These are phyloP conservation scores for Wickerhamomyces sp. DNA, from an alignment of 1,139 yeast genomes.

Conservation along the genomic window DNA sequence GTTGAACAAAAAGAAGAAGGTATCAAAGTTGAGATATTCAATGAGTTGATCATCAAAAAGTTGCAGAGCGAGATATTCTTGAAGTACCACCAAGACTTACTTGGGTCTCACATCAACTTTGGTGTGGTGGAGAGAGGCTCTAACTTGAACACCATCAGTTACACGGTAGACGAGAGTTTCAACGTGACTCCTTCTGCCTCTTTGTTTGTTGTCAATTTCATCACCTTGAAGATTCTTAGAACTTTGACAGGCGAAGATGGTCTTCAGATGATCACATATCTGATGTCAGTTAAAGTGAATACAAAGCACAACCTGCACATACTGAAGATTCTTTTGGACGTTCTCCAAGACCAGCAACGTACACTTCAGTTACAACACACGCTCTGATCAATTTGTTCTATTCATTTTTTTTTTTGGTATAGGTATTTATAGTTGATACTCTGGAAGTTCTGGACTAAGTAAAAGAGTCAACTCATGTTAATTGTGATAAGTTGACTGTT, in stretches of 20 bases:
- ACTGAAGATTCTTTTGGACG: conserved; percentile 17
- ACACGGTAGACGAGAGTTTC: conserved; percentile 16
- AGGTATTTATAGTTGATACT: too few relatives aligned
- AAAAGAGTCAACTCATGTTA: too few relatives aligned
- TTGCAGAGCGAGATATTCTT: conserved; percentile 17
- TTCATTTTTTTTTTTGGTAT: too few relatives aligned
- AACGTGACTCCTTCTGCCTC: conserved; percentile 13
- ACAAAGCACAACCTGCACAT: conserved; percentile 18
- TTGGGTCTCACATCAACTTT: conserved; percentile 18
- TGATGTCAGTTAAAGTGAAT: conserved; percentile 17
- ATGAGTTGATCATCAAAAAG: conserved; percentile 17
- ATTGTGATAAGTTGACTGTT: too few relatives aligned
- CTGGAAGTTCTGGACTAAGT: too few relatives aligned
- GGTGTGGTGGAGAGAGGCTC: conserved; percentile 18
- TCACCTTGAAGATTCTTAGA: conserved; percentile 16
- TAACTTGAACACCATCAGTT: conserved; percentile 15
- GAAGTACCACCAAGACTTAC: conserved; percentile 16
- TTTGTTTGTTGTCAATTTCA: conserved; percentile 16
- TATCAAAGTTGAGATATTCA: conserved; percentile 16
- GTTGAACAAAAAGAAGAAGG: conserved; percentile 20
- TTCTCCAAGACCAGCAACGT: conserved; percentile 3
- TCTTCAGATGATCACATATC: conserved; percentile 17
- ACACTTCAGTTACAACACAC: background rate
- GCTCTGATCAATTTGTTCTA: too few relatives aligned
- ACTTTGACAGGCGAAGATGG: conserved; percentile 15